Base-by-base conservation (phyloP, 352 stramenopile species). In the Phytopythium boreale region DNA sequence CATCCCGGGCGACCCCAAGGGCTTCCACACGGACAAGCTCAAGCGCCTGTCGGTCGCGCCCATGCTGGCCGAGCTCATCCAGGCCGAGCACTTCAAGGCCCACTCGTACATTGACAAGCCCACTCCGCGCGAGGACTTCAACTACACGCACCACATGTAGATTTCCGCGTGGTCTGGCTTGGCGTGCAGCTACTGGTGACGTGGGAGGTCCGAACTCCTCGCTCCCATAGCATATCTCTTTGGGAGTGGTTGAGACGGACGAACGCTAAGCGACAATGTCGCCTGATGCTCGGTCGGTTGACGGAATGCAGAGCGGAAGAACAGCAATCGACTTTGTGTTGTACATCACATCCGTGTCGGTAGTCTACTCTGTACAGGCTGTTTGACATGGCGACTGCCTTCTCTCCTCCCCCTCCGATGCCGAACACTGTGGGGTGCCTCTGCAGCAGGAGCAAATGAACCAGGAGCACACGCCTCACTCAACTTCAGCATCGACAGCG, bases 61-160 rank as follows among this genome's bases (percentile, higher is more conserved):
- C 34, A 92, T 96, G 80, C 80, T 97, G 49, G 90, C 90, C 19
- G 88, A 97, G 70, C 72, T 96, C 59, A 97, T 97, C 71, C 87
- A 95, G 71, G 87, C 87, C n/a, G 87, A 95, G 70, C 87, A 95
- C 75, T 95, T 95, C 61, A 95, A 95, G 72, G 82, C 87, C 22
- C 83, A 93, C 74, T 95, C 87, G 68, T 95, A 95, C 80, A 95
- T 95, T 61, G 87, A 95, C 80, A 79, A 79, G 64, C 80, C 80
- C 63, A 93, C 84, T 72, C 91, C 84, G 55, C 80, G 79, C 51
- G 87, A 95, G 66, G 87, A 95, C 64, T 95, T 85, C 67, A 90
- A 90, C 46, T 93, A 93, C 76, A 77, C 87, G 75, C 84, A 93
- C 74, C 88, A 87, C 72, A 83, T 90, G 66, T 93, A 88, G 76